Evolutionary conservation across 1,139 yeast species (phyloP).

Genomic region (Casaregolazyma lundiana): DNA sequence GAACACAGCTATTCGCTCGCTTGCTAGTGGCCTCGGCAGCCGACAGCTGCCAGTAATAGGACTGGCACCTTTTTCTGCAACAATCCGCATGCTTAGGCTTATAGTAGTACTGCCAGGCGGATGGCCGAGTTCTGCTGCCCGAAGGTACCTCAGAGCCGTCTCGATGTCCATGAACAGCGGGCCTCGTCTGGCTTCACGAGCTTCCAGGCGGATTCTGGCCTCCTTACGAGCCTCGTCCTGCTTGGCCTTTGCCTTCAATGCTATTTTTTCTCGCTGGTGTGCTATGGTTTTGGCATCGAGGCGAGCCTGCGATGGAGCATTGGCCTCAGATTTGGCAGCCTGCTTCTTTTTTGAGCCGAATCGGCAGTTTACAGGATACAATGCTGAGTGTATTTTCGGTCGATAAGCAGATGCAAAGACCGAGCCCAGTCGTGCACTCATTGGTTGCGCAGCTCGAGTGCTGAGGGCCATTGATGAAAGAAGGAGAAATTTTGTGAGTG

Average conservation of each 20-base stretch:
- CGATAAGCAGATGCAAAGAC: background rate
- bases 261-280: constrained; percentile 29
- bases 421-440: background rate
- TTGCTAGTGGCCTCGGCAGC: constrained; percentile 71
- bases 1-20: constrained; percentile 60
- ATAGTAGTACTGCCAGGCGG: constrained; percentile 65
- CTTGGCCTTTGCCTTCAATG: constrained; percentile 23
- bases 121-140: constrained; percentile 90
- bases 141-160: constrained; percentile 66
- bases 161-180: constrained; percentile 72
- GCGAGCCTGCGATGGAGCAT: constrained; percentile 24
- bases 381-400: background rate
- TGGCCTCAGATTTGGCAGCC: constrained; percentile 17
- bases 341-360: constrained; percentile 25
- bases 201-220: constrained; percentile 22
- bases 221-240: constrained; percentile 23
- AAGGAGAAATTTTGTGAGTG: constrained; percentile 1
- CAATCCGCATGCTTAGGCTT: constrained; percentile 59
- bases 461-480: background rate
- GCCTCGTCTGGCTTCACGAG: constrained; percentile 21
- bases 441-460: background rate
- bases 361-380: constrained; percentile 11
- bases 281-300: constrained; percentile 31
- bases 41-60: constrained; percentile 69
- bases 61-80: constrained; percentile 74